Evolutionary conservation across 2,329 filamentous ascomycete genomes (phyloP).

Genomic region (Beauveria caledonica): DNA sequence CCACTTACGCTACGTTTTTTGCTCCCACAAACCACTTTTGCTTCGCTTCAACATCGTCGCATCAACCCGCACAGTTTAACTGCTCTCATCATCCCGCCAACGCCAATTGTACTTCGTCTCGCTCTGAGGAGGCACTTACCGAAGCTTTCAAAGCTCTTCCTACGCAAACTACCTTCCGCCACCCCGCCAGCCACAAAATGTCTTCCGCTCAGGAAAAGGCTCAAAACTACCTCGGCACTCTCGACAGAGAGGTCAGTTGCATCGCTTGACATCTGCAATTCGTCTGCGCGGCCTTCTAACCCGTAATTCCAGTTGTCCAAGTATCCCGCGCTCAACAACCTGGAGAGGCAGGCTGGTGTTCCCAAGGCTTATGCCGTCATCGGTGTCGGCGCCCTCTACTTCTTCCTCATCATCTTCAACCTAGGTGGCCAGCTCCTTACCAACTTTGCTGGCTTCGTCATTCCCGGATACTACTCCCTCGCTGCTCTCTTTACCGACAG

Average conservation of each 20-base stretch:
- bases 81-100: background rate
- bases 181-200: constrained; percentile 41
- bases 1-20: constrained; percentile 23
- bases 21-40: constrained; percentile 9
- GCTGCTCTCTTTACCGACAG: constrained; percentile 62
- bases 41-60: constrained; percentile 9
- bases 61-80: background rate
- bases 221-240: constrained; percentile 66
- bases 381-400: constrained; percentile 69
- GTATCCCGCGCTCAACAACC: constrained; percentile 74
- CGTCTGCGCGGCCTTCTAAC: background rate
- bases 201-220: constrained; percentile 67
- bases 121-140: background rate
- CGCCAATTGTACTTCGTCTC: background rate
- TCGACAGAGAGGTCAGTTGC: constrained; percentile 70
- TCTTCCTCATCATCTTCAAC: constrained; percentile 90
- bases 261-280: background rate
- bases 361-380: constrained; percentile 81
- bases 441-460: constrained; percentile 75
- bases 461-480: constrained; percentile 80
- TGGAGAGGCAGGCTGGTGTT: constrained; percentile 74
- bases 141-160: background rate
- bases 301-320: constrained; percentile 59
- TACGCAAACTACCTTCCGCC: constrained; percentile 6
- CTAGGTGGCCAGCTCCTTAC: constrained; percentile 81